Base-by-base conservation (phyloP, 163 green algal species). In the Chlorella variabilis region DNA sequence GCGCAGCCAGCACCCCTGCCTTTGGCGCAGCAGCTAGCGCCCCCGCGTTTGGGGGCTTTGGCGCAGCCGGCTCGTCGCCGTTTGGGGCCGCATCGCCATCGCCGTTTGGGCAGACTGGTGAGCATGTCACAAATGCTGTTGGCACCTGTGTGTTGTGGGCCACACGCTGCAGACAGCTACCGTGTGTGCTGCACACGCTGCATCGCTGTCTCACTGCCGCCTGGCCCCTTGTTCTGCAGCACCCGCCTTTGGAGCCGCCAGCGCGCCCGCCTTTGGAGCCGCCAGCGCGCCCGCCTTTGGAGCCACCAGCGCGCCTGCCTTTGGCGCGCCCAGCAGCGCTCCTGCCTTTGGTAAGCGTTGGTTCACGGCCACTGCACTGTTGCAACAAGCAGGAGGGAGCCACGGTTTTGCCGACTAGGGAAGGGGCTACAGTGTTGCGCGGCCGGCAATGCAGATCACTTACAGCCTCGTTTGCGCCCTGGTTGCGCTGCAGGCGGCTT, bases 271-370 rank as follows among this genome's bases (percentile, higher is more conserved):
- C 29, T 92, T 91, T 82, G 87, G 85, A 23, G 81, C 77, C 21
- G 75, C 85, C 4, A 33, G 78, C 21, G 68, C 81, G 41, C 71
- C 85, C 5, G 76, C 82, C 0, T 96, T 96, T 86, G 91, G 87
- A 21, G 79, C 66, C 8, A 61, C 79, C 48, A 88, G 77, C 63
- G 54, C 65, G 1, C 48, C 70, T 1, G 71, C 75, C 21, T 87
- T 87, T 78, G 85, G 82, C 4, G 77, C 54, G 75, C 45, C 56
- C 3, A 71, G 63, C 45, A 70, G 71, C 65, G 74, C 39, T 21
- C 77, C 82, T 17, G 70, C 70, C 5, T 77, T 77, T 63, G 66
- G 66, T 74, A 41, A 74, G 66, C n/a, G 3, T 66, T 29, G 6
- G 2, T 36, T 17, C 25, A 36, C 29, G 7, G 23, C 25, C 31